Evolutionary conservation across 345 rosid species (phyloP).

Genomic region (Aethionema arabicum): DNA sequence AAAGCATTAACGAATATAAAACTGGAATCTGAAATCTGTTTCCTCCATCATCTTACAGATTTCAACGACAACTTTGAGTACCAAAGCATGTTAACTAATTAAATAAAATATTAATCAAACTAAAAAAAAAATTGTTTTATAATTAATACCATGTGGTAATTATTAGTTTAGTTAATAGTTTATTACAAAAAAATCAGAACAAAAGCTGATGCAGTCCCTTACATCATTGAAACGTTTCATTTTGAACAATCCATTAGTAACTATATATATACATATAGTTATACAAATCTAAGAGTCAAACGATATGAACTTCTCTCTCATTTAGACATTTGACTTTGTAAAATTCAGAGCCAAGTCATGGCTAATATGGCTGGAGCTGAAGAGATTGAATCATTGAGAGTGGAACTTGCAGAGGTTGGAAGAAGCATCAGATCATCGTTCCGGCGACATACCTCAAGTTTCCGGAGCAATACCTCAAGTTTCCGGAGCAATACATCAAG

Average conservation of each 20-base stretch:
- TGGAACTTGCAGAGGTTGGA: conserved; percentile 62
- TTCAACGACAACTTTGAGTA: conserved; percentile 6
- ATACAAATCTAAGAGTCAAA: neutral
- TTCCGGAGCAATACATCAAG: too few species aligned
- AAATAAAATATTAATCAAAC: neutral
- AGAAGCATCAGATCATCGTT: conserved; percentile 72
- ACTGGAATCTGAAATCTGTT: neutral
- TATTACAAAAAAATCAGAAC: neutral
- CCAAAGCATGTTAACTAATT: conserved; percentile 1
- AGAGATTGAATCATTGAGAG: conserved; percentile 64
- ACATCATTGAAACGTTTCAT: conserved; percentile 29
- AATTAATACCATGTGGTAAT: conserved; percentile 19
- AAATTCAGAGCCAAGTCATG: conserved; percentile 38
- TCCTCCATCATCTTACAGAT: conserved; percentile 23
- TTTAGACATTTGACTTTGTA: conserved; percentile 14
- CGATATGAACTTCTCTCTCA: conserved; percentile 12
- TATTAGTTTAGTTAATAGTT: neutral
- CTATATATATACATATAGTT: neutral
- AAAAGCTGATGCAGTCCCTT: conserved; percentile 36
- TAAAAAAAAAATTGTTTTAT: neutral
- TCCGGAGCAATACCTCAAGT: conserved; percentile 47
- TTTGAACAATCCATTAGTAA: conserved; percentile 8
- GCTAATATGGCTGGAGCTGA: conserved; percentile 54
- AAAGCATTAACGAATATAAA: conserved; percentile 22
- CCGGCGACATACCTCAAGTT: conserved; percentile 43